A percentile compares a stretch with the other conserved stretches of the same genome.
These are phyloP conservation scores for Boletus subparvulus DNA, from an alignment of 768 basidiomycete species.

Conservation along the genomic window DNA sequence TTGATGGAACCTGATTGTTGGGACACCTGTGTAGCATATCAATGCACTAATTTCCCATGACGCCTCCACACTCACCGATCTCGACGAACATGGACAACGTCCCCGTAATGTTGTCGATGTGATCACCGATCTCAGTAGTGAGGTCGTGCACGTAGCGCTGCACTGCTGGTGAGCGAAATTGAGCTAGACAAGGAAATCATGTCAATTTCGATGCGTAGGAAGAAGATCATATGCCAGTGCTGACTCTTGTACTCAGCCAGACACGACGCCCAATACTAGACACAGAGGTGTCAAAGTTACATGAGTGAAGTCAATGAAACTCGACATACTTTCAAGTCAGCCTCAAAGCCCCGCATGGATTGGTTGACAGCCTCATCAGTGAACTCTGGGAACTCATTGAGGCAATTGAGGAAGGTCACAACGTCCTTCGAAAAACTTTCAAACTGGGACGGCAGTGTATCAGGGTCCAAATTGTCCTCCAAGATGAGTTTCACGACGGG, in stretches of 20 bases:
- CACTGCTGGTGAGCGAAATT: conserved; percentile 53
- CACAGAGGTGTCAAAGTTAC: conserved; percentile 10
- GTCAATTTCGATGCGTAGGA: conserved; percentile 6
- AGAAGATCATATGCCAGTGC: background rate
- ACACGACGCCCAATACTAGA: conserved; percentile 56
- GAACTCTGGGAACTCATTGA: conserved; percentile 59
- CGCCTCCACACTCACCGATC: conserved; percentile 41
- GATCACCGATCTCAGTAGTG: conserved; percentile 50
- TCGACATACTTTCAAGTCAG: conserved; percentile 45
- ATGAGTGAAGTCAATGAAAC: background rate
- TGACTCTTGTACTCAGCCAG: conserved; percentile 47
- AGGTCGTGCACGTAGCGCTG: conserved; percentile 57
- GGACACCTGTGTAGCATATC: conserved; percentile 44
- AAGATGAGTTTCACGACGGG: conserved; percentile 38
- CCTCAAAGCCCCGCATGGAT: conserved; percentile 49
- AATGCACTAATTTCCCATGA: conserved; percentile 19
- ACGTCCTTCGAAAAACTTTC: conserved; percentile 48
- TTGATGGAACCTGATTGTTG: conserved; percentile 55
- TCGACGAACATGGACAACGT: conserved; percentile 54
- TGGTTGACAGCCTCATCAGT: conserved; percentile 52
- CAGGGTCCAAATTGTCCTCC: conserved; percentile 45
- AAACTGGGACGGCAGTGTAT: conserved; percentile 48
- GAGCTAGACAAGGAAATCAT: conserved; percentile 32
- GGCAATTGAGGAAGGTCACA: conserved; percentile 49
- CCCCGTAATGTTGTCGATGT: conserved; percentile 50